These are phyloP conservation scores for Poterioochromonas sp. DNA, from an alignment of 352 stramenopile species.

Conservation along the genomic window DNA sequence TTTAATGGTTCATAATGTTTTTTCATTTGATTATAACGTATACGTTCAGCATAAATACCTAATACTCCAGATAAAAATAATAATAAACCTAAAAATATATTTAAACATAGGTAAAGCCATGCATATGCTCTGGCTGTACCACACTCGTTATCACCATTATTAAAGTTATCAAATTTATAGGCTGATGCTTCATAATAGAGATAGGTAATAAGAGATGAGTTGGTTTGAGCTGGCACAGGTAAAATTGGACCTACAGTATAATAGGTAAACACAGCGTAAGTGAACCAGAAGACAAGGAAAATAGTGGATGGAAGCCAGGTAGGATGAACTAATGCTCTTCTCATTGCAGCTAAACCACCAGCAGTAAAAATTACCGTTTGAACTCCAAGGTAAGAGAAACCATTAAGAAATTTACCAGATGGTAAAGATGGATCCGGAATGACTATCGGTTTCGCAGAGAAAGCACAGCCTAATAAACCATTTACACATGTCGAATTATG, in stretches of 20 bases:
- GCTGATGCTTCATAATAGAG: neutral
- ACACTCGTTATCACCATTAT: neutral
- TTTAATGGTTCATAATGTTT: neutral
- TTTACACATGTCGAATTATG: neutral
- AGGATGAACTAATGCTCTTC: neutral
- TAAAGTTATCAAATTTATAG: neutral
- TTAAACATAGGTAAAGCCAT: neutral
- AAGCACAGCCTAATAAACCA: neutral
- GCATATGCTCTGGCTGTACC: neutral
- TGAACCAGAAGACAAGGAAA: neutral
- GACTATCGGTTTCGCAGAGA: neutral
- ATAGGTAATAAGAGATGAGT: neutral
- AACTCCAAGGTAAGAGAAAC: neutral
- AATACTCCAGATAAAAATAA: neutral
- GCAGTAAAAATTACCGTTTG: neutral
- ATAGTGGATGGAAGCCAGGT: neutral
- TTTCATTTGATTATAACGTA: neutral
- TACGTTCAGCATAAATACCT: neutral
- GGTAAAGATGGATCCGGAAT: neutral
- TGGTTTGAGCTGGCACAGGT: neutral
- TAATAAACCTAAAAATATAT: neutral
- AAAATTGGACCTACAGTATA: neutral
- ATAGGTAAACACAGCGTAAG: neutral
- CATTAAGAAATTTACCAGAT: neutral
- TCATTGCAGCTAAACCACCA: neutral